A percentile compares a stretch with the other conserved stretches of the same genome.
Evolutionary conservation across 371 early-diverging fungal genomes (phyloP).

Genomic region (Mucor velutinosus): DNA sequence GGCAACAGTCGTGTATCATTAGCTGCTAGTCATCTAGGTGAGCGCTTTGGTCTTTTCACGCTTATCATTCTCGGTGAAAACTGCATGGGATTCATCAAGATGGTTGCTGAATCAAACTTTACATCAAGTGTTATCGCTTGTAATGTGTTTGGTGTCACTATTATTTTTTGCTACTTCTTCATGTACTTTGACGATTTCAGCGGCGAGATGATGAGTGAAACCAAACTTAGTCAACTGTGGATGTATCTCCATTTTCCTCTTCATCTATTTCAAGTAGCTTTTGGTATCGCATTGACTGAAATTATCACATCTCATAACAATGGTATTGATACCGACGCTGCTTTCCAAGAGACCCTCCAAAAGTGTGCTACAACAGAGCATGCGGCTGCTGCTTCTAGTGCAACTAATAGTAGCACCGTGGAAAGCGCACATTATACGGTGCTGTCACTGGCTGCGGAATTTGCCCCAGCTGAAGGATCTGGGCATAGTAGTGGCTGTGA

Average conservation of each 20-base stretch:
- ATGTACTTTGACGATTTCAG: constrained; percentile 59
- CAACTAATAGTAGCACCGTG: not conserved
- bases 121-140: constrained; percentile 40
- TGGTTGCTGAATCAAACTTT: constrained; percentile 38
- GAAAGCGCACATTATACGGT: not conserved
- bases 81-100: constrained; percentile 51
- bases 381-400: constrained; percentile 3
- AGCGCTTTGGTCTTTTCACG: constrained; percentile 60
- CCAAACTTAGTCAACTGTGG: constrained; percentile 55
- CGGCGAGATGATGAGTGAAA: constrained; percentile 33
- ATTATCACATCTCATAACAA: constrained; percentile 45
- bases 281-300: constrained; percentile 59
- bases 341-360: constrained; percentile 2
- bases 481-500: not conserved
- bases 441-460: not conserved
- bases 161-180: constrained; percentile 54
- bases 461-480: not conserved
- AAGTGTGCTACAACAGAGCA: constrained; percentile 17
- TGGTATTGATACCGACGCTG: constrained; percentile 3
- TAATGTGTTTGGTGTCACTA: constrained; percentile 48
- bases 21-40: constrained; percentile 60
- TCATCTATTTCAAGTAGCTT: constrained; percentile 58
- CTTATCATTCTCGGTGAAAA: constrained; percentile 59
- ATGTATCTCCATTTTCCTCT: constrained; percentile 64
- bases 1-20: constrained; percentile 53